Base-by-base conservation (phyloP, 192 early-diverging fungal genomes). In the Rhizophagus clarus region DNA sequence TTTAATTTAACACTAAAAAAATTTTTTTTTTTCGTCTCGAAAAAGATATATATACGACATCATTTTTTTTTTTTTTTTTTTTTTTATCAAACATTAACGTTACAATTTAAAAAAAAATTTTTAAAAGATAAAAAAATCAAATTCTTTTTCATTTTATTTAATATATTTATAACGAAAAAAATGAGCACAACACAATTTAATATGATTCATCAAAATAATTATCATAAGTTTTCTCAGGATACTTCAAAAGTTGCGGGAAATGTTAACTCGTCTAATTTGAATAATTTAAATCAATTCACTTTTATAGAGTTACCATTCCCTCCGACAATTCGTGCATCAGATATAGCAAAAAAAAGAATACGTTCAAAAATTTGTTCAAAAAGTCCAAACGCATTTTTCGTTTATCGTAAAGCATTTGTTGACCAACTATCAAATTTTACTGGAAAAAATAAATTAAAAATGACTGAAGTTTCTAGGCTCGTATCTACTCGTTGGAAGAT, bases 391-490 rank as follows among this genome's bases (percentile, higher is more conserved):
- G 68, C 68, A 9, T 70, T 70, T 10, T 70, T 70, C 22, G n/a
- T 70, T 24, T 70, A 70, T 40, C 37, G 68, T 37, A 70, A 70
- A 70, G 68, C 68, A 9, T 70, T 70, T 22, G 4, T 70, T 20
- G 68, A 70, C 34, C 68, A 70, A 10, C 68, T 70, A n/a, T 37
- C 68, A 8, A 14, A 4, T 9, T 37, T 34, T n/a, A 22, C 4
- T 3, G 15, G 15, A 20, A 56, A 70, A 42, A 31, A 70, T 22
- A 34, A 70, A 22, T n/a, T 70, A 8, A 70, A 70, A 37, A 70
- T 70, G 68, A 70, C 68, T 10, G 68, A 70, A 37, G 68, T 70
- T n/a, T 70, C 68, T 37, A 70, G 34, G 22, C 22, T 70, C 17
- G 68, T 70, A 37, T n/a, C 32, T n/a, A n/a, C 22, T 42, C 34